Evolutionary conservation across 2,329 filamentous ascomycete species (phyloP).

Genomic region (Shiraia sp.): DNA sequence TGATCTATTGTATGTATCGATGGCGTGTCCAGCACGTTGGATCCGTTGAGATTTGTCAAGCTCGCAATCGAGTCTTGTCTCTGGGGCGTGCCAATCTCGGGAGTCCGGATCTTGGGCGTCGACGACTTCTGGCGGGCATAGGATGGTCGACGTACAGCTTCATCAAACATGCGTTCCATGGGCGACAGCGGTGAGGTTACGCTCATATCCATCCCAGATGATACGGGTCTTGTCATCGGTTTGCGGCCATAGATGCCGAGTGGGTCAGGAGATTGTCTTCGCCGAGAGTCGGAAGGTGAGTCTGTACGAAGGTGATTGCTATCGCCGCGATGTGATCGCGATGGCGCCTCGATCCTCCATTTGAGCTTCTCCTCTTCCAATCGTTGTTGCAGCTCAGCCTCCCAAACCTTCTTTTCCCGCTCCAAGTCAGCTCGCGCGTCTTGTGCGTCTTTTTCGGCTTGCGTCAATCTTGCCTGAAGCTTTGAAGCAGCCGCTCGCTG

Average conservation of each 20-base stretch:
- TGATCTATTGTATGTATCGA: constrained; percentile 50
- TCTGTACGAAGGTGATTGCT: constrained; percentile 41
- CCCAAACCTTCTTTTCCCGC: constrained; percentile 62
- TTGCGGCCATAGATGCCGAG: constrained; percentile 36
- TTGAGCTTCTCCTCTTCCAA: constrained; percentile 68
- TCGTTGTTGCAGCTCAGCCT: constrained; percentile 60
- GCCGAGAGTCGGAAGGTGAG: constrained; percentile 42
- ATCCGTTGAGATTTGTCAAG: constrained; percentile 42
- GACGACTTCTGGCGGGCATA: constrained; percentile 40
- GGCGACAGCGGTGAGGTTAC: constrained; percentile 32
- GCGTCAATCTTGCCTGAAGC: constrained; percentile 67
- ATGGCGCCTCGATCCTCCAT: constrained; percentile 56
- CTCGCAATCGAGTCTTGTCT: constrained; percentile 42
- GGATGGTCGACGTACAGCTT: constrained; percentile 41
- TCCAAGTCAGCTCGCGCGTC: constrained; percentile 61
- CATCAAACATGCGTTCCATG: constrained; percentile 42
- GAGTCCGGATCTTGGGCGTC: constrained; percentile 35
- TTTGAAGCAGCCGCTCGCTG: constrained; percentile 63
- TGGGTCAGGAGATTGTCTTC: constrained; percentile 47
- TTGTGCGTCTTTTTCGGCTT: constrained; percentile 65
- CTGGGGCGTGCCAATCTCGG: constrained; percentile 39
- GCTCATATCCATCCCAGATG: constrained; percentile 30
- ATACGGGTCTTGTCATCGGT: constrained; percentile 34
- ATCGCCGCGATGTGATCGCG: constrained; percentile 27
- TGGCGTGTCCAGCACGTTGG: constrained; percentile 47